Evolutionary conservation across 139 green algal genomes (phyloP).

Genomic region (Coelastrella sp.): DNA sequence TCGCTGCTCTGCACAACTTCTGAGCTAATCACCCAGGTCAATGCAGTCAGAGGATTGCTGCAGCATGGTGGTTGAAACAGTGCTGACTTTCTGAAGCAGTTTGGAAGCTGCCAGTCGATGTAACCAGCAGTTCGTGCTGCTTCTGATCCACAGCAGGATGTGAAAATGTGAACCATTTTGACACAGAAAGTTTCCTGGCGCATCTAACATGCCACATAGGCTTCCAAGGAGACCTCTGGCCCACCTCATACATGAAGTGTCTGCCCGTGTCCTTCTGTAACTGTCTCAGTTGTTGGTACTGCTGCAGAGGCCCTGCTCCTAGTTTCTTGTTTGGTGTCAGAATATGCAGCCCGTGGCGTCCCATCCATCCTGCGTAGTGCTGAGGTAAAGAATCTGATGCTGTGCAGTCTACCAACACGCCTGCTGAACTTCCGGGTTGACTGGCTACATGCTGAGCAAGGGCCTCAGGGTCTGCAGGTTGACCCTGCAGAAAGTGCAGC

Average conservation of each 20-base stretch:
- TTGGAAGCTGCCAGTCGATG: not conserved
- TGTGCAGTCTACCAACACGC: slow-evolving; percentile 93
- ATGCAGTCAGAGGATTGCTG: too few relatives aligned
- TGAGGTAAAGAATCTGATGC: slow-evolving; percentile 74
- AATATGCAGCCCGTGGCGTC: slow-evolving; percentile 77
- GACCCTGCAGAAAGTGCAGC: not conserved
- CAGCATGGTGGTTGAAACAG: too few relatives aligned
- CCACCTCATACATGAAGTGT: slow-evolving; percentile 62
- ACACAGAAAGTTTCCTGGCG: too few relatives aligned
- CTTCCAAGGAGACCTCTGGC: not conserved
- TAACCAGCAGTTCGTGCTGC: not conserved
- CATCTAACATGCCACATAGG: too few relatives aligned
- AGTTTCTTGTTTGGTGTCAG: slow-evolving; percentile 98
- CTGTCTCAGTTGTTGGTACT: slow-evolving; percentile 49
- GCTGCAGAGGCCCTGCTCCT: slow-evolving; percentile 61
- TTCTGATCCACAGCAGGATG: not conserved
- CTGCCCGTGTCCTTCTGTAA: slow-evolving; percentile 28
- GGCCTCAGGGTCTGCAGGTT: not conserved
- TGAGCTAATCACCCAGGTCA: too few relatives aligned
- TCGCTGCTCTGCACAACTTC: too few relatives aligned
- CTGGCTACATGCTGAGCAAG: slow-evolving; percentile 21
- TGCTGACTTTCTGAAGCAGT: not conserved
- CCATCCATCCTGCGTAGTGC: slow-evolving; percentile 67
- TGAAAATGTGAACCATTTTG: too few relatives aligned
- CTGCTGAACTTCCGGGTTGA: not conserved